phyloP scores from a whole-genome alignment of 2,329 filamentous ascomycete genomes.

The Rutstroemia sp. region DNA sequence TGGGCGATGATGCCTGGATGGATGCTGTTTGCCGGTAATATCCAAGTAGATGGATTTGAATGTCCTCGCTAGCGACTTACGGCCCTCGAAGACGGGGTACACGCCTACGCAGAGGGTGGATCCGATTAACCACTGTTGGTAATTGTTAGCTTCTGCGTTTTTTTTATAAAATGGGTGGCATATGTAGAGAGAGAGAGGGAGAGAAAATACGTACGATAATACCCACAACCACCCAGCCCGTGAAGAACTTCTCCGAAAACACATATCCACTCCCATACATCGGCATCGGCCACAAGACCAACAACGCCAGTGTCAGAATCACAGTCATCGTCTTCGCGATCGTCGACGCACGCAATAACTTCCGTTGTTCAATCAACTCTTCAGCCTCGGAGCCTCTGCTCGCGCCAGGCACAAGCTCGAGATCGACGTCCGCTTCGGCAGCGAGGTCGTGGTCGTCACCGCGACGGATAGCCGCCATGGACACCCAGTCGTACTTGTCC shows the following conservation, averaged over 20 bases:
- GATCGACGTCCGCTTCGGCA: constrained; percentile 53
- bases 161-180: background rate
- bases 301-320: constrained; percentile 58
- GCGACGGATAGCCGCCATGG: constrained; percentile 72
- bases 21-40: constrained; percentile 38
- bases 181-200: background rate
- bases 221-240: constrained; percentile 69
- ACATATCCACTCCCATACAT: constrained; percentile 80
- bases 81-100: constrained; percentile 75
- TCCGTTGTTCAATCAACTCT: constrained; percentile 34
- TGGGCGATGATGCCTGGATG: constrained; percentile 20
- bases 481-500: constrained; percentile 79
- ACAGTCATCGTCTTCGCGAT: constrained; percentile 45
- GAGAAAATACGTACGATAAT: constrained; percentile 43
- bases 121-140: constrained; percentile 59
- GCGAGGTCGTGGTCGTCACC: constrained; percentile 72
- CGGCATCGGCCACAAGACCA: constrained; percentile 87
- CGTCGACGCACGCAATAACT: constrained; percentile 46
- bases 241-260: constrained; percentile 76
- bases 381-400: constrained; percentile 31
- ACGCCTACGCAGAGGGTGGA: constrained; percentile 67
- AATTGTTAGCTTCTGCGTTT: background rate
- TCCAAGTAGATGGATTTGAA: constrained; percentile 55
- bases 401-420: constrained; percentile 55
- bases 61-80: constrained; percentile 57